Evolutionary conservation across 805 yeast species (phyloP).

Genomic region (Nakazawaea ambrosiae): DNA sequence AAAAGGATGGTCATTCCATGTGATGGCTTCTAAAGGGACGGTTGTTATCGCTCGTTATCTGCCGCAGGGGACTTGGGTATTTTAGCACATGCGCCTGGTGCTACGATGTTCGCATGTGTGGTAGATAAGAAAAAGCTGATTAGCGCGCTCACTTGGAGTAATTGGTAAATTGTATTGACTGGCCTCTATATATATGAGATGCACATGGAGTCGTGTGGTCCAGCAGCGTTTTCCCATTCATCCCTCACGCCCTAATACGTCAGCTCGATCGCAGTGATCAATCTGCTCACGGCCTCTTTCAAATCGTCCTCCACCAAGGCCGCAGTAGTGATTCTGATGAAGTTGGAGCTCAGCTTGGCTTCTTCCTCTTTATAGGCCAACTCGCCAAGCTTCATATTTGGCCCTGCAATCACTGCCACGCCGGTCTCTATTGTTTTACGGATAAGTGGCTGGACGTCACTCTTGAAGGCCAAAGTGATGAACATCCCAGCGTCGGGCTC

Average conservation of each 20-base stretch:
- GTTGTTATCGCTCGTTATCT: no score
- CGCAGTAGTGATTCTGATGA: slow-evolving; percentile 55
- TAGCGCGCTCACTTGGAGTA: no score
- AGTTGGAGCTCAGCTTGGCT: slow-evolving; percentile 29
- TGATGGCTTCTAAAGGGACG: no score
- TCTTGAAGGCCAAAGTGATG: slow-evolving; percentile 17
- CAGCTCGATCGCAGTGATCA: slow-evolving; percentile 40
- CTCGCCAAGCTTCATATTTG: slow-evolving; percentile 41
- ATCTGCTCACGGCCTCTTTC: slow-evolving; percentile 48
- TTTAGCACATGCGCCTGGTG: no score
- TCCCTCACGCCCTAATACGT: slow-evolving; percentile 15
- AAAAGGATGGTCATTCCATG: no score
- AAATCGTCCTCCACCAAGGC: slow-evolving; percentile 39
- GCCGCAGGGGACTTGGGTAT: no score
- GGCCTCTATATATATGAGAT: no score
- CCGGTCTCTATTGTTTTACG: slow-evolving; percentile 40
- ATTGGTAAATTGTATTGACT: no score
- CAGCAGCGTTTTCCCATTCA: no score
- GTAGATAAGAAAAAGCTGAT: no score
- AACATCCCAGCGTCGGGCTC: slow-evolving; percentile 50
- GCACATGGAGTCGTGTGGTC: no score
- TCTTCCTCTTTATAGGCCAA: slow-evolving; percentile 24
- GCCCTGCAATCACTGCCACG: slow-evolving; percentile 49
- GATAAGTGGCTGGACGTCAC: slow-evolving; percentile 28
- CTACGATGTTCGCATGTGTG: no score